Percentiles rank a stretch among this genome's conserved stretches.
These are phyloP conservation scores for Termitomyces sp. DNA, from an alignment of 768 basidiomycete species.

Conservation along the genomic window DNA sequence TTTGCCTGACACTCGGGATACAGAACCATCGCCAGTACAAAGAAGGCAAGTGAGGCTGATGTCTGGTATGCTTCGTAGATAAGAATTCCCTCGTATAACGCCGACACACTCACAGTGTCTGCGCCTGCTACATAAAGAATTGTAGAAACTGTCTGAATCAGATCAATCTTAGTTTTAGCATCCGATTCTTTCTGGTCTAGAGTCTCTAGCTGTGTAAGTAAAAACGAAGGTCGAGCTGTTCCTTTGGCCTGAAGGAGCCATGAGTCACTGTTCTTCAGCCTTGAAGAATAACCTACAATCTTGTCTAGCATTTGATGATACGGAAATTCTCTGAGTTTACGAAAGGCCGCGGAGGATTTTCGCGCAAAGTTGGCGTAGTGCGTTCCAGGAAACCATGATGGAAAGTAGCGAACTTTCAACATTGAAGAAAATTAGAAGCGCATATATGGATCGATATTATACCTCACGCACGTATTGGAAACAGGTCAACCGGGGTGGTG, in stretches of 20 bases:
- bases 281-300: slow-evolving; percentile 8
- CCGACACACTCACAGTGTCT: slow-evolving; percentile 13
- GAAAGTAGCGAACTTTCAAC: slow-evolving; percentile 17
- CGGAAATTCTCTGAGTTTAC: slow-evolving; percentile 18
- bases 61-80: slow-evolving; percentile 14
- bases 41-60: slow-evolving; percentile 21
- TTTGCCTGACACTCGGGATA: slow-evolving; percentile 24
- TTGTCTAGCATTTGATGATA: slow-evolving; percentile 14
- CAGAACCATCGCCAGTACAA: slow-evolving; percentile 26
- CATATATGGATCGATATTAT: neutral
- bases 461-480: slow-evolving; percentile 22
- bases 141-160: slow-evolving; percentile 10
- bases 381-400: slow-evolving; percentile 25
- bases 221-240: slow-evolving; percentile 15
- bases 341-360: slow-evolving; percentile 3
- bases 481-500: slow-evolving; percentile 19
- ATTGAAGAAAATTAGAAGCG: neutral
- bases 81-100: neutral
- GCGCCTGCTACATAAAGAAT: slow-evolving; percentile 14
- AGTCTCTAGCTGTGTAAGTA: slow-evolving; percentile 12
- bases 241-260: slow-evolving; percentile 7
- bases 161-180: neutral
- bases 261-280: neutral
- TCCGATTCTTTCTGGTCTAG: slow-evolving; percentile 3
- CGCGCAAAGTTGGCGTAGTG: slow-evolving; percentile 17